Base-by-base conservation (phyloP, 2,329 filamentous ascomycete species). In the Meredithiella fracta region DNA sequence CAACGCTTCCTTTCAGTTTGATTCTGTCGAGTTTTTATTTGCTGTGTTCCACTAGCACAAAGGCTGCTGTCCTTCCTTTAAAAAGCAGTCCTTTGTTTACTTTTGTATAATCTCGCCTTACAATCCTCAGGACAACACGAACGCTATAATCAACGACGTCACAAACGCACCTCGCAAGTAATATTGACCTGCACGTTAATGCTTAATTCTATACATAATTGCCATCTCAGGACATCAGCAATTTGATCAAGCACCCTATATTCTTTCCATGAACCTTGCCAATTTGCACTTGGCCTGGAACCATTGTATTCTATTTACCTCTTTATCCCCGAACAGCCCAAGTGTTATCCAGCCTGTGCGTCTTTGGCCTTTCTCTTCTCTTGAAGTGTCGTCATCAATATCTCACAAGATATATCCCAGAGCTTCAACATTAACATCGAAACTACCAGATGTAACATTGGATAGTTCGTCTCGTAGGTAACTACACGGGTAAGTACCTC, bases 401-500 rank as follows among this genome's bases (percentile, higher is more conserved):
- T 25, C 22, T 26, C 15, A 9, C 44, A 47, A 14, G 17, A 34
- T 34, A 34, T 34, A 34, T 11, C 11, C 5, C 29, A n/a, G 29
- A 11, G 29, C 29, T 34, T 34, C 29, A 29, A 26, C 8, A 49
- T 49, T n/a, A 23, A n/a, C 17, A 26, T 26, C 44, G 22, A 9
- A 49, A 26, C 44, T 11, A 25, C 9, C 11, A n/a, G 44, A 20
- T 9, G 44, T 26, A 9, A 3, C 8, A 49, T n/a, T 20, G 20
- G 22, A 20, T 25, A 5, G 22, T 49, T 26, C 22, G 44, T 20
- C 44, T 26, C 23, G 44, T 26, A 11, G 44, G 2, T 20, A 49
- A 49, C 17, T 49, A 26, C n/a, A 49, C 50, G 29, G 50, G 50
- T 52, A 52, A 52, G 15, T 52, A 23, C 50, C 29, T 52, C 50